Base-by-base conservation (phyloP, 2,329 filamentous ascomycete genomes). In the Xylariaceae sp. region DNA sequence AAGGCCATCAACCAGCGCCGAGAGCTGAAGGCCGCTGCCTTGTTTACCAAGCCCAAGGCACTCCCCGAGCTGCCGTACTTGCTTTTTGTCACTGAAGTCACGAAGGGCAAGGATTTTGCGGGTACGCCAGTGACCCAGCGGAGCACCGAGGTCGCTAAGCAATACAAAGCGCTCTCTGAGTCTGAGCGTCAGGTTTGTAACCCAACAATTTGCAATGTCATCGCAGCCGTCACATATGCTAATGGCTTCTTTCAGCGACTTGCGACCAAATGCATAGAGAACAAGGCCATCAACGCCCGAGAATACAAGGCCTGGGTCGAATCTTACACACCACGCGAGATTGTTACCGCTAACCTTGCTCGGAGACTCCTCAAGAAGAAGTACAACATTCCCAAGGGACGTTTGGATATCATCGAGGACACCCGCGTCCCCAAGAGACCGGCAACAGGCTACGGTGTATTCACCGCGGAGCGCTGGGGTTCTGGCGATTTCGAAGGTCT, bases 221-320 rank as follows among this genome's bases (percentile, higher is more conserved):
- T 45, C 30, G n/a, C 15, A n/a, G 34, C 2, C 17, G 18, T 42
- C 30, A n/a, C 15, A 13, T 30, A 10, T 10, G 11, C 63, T 70
- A 56, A 70, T 51, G 7, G 18, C 11, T 49, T 55, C 23, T 56
- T 30, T 30, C 23, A 81, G 78, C 69, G 65, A 47, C 71, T 82
- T 30, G 47, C 69, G n/a, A 64, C 69, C 18, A 66, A 45, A 10
- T 73, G 70, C 34, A 57, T 69, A 1, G 64, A 74, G 63, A 83
- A 83, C 73, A 72, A 71, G 52, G 63, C 67, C 17, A 61, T 65
- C 65, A 82, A 82, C 67, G 65, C 70, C 7, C 73, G 69, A 7
- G 65, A 69, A 15, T 74, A 74, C 67, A 75, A 77, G 70, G 70
- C 74, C 13, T 85, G 82, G 82, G 69, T 84, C n/a, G 72, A 78